These are phyloP conservation scores for Theileria annulata DNA, from an alignment of 169 alveolate genomes.

Conservation along the genomic window DNA sequence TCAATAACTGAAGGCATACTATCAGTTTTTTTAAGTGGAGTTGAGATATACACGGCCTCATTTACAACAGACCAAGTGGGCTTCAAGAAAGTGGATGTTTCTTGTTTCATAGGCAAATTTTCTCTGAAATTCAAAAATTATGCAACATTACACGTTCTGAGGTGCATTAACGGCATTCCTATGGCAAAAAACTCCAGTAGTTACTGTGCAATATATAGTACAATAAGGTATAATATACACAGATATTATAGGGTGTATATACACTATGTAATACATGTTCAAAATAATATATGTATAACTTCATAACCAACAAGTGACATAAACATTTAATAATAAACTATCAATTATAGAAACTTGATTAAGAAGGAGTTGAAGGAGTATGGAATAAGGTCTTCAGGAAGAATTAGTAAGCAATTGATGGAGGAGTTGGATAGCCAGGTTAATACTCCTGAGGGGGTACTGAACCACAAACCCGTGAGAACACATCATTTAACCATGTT, in stretches of 20 bases:
- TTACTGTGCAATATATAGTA: slow-evolving; percentile 12
- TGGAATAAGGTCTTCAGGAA: slow-evolving; percentile 5
- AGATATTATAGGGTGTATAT: background rate
- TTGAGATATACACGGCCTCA: slow-evolving; percentile 5
- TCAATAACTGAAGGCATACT: too few relatives aligned
- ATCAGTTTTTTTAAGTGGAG: background rate
- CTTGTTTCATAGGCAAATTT: slow-evolving; percentile 21
- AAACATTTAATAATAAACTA: background rate
- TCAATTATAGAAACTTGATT: background rate
- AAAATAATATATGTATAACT: background rate
- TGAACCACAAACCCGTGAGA: background rate
- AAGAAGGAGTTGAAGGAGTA: background rate
- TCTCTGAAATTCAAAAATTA: slow-evolving; percentile 4
- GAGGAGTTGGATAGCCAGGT: background rate
- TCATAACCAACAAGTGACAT: background rate
- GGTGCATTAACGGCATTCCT: slow-evolving; percentile 44
- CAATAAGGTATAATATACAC: slow-evolving; percentile 21
- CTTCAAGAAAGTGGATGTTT: slow-evolving; percentile 1
- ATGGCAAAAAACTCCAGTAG: slow-evolving; percentile 6
- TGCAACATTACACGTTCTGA: slow-evolving; percentile 12
- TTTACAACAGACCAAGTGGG: background rate
- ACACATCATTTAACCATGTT: background rate
- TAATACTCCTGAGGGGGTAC: background rate
- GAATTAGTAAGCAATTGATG: background rate
- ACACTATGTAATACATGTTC: background rate